Percentiles rank a stretch among this genome's conserved stretches.
These are phyloP conservation scores for Volvox carteri DNA, from an alignment of 163 green algal genomes.

Conservation along the genomic window DNA sequence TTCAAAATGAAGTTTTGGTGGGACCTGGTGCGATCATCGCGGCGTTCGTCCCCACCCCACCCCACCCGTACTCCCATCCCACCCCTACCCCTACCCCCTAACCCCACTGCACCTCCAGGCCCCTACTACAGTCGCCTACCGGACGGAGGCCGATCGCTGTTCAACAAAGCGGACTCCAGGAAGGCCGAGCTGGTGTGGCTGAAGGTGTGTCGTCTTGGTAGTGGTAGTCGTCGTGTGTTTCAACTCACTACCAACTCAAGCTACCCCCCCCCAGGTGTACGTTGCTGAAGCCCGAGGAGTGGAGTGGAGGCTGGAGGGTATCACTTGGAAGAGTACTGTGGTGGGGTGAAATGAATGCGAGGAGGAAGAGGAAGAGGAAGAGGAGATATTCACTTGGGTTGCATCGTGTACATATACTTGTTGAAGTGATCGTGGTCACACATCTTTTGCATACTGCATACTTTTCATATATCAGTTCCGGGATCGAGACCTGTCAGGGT, in stretches of 20 bases:
- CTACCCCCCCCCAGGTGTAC: conserved; percentile 58
- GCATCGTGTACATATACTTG: too few relatives aligned
- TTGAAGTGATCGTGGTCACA: too few relatives aligned
- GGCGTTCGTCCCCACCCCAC: too few relatives aligned
- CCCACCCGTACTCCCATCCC: neutral
- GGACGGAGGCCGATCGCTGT: conserved; percentile 61
- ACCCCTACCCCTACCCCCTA: too few relatives aligned
- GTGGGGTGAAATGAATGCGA: conserved; percentile 20
- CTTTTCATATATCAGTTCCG: too few relatives aligned
- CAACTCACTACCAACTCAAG: neutral
- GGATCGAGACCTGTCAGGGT: too few relatives aligned
- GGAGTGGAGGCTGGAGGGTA: conserved; percentile 78
- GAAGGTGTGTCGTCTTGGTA: neutral
- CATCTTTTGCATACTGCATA: too few relatives aligned
- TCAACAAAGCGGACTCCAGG: conserved; percentile 56
- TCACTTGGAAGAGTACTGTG: conserved; percentile 75
- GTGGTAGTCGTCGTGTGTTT: neutral
- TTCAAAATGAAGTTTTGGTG: too few relatives aligned
- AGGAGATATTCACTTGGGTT: too few relatives aligned
- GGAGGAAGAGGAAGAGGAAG: neutral
- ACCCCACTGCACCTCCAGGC: conserved; percentile 22
- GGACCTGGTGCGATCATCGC: too few relatives aligned
- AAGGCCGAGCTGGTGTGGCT: conserved; percentile 42
- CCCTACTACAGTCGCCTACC: conserved; percentile 68
- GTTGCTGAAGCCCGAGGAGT: conserved; percentile 70